Evolutionary conservation across 2,329 filamentous ascomycete species (phyloP).

Genomic region (Trichophyton verrucosum): DNA sequence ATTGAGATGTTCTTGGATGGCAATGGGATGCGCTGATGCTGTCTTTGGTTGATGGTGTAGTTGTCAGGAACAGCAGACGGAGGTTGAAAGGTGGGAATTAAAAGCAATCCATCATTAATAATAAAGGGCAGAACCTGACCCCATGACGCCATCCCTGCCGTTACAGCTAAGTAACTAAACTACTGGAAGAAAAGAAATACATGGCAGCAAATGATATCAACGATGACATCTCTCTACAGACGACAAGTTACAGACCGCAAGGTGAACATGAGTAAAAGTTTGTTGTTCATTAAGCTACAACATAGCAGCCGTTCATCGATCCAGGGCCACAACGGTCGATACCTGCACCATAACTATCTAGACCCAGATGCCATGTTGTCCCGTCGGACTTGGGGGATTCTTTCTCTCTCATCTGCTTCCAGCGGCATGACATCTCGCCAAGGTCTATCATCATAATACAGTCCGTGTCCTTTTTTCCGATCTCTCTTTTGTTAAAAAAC

Average conservation of each 20-base stretch:
- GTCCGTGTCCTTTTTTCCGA: background rate
- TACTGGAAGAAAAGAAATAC: background rate
- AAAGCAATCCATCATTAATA: background rate
- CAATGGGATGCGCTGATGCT: background rate
- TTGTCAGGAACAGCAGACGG: background rate
- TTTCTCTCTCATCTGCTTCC: background rate
- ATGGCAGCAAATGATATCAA: background rate
- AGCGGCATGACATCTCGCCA: background rate
- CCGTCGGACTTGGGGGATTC: background rate
- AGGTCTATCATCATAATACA: background rate
- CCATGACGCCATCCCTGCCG: slow-evolving; percentile 5
- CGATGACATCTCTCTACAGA: background rate
- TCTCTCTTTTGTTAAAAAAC: background rate
- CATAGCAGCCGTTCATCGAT: slow-evolving; percentile 1
- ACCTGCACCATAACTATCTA: background rate
- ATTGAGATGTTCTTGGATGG: slow-evolving; percentile 17
- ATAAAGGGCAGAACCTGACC: background rate
- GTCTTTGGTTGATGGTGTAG: background rate
- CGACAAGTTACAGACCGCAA: background rate
- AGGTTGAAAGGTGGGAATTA: background rate
- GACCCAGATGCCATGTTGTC: background rate
- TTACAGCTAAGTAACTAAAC: no score
- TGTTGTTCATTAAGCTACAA: slow-evolving; percentile 7
- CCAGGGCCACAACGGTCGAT: background rate
- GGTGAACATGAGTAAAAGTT: slow-evolving; percentile 1